Evolutionary conservation across 495 filamentous ascomycete species (phyloP).

Genomic region (Lophiostoma macrostomum): DNA sequence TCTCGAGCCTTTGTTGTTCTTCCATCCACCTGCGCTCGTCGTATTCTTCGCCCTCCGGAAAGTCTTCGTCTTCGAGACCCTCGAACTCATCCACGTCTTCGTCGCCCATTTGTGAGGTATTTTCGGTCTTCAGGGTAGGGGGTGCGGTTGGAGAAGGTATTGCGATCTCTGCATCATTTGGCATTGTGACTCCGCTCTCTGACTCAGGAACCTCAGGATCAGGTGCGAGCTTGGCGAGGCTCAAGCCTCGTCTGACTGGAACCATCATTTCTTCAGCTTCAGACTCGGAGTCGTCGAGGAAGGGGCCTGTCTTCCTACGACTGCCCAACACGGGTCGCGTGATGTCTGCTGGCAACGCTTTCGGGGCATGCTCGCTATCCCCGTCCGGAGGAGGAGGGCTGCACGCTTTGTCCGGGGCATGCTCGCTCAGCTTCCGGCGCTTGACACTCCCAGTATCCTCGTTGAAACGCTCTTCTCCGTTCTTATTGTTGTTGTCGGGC

Average conservation of each 20-base stretch:
- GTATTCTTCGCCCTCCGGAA: conserved; percentile 59
- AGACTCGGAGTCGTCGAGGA: conserved; percentile 67
- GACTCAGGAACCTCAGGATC: not conserved
- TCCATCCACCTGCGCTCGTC: conserved; percentile 60
- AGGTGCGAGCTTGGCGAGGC: not conserved
- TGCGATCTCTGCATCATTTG: conserved; percentile 4
- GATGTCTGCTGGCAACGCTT: conserved; percentile 32
- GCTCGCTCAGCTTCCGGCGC: conserved; percentile 42
- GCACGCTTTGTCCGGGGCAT: conserved; percentile 15
- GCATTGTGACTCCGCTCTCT: conserved; percentile 10
- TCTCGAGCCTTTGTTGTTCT: conserved; percentile 59
- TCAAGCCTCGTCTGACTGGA: conserved; percentile 16
- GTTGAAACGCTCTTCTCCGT: conserved; percentile 51
- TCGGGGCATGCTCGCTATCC: conserved; percentile 42
- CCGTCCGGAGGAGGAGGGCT: conserved; percentile 30
- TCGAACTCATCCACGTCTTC: conserved; percentile 63
- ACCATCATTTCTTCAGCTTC: conserved; percentile 51
- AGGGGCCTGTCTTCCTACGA: conserved; percentile 47
- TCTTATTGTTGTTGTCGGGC: not conserved
- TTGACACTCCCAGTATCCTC: conserved; percentile 48
- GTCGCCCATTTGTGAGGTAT: conserved; percentile 54
- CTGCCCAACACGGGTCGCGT: conserved; percentile 1
- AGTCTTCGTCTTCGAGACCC: conserved; percentile 48
- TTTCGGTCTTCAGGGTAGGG: conserved; percentile 52
- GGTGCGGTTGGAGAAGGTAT: not conserved